Conservation (phyloP, 495 filamentous ascomycete genomes). For the Penicillium manginii region DNA sequence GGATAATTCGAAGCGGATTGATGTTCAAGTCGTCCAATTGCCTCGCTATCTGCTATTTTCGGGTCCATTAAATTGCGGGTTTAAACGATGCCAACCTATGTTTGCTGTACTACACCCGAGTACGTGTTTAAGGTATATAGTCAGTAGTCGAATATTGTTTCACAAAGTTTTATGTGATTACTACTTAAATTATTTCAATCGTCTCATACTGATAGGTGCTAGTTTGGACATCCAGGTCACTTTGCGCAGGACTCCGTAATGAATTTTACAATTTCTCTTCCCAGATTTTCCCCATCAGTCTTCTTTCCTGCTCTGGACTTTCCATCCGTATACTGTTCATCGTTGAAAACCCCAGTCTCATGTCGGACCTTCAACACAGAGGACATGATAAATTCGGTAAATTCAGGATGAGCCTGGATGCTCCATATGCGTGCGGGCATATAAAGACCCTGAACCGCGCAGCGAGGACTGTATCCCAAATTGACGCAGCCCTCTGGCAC, state of each 20-base stretch:
- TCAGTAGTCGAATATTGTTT: too few relatives aligned
- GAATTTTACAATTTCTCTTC: slow-evolving; percentile 68
- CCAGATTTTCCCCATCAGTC: slow-evolving; percentile 74
- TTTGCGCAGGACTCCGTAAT: slow-evolving; percentile 47
- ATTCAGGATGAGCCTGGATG: slow-evolving; percentile 91
- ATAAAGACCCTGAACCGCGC: slow-evolving; percentile 78
- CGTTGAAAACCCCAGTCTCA: slow-evolving; percentile 63
- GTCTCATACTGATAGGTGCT: background rate
- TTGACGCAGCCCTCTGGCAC: slow-evolving; percentile 63
- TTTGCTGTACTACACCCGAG: too few relatives aligned
- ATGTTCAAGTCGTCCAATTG: background rate
- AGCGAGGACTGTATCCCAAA: slow-evolving; percentile 65
- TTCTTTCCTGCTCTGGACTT: slow-evolving; percentile 60
- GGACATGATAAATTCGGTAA: slow-evolving; percentile 69
- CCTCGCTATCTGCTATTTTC: too few relatives aligned
- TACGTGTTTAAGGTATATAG: too few relatives aligned
- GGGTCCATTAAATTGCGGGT: too few relatives aligned
- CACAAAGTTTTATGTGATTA: too few relatives aligned
- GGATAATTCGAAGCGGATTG: background rate
- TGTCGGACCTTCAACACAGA: slow-evolving; percentile 66
- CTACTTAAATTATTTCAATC: background rate
- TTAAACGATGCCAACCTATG: too few relatives aligned
- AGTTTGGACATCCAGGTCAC: too few relatives aligned
- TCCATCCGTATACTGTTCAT: slow-evolving; percentile 62
- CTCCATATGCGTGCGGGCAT: slow-evolving; percentile 62